These are phyloP conservation scores for Ophiostoma montium DNA, from an alignment of 2,329 filamentous ascomycete species.

Conservation along the genomic window DNA sequence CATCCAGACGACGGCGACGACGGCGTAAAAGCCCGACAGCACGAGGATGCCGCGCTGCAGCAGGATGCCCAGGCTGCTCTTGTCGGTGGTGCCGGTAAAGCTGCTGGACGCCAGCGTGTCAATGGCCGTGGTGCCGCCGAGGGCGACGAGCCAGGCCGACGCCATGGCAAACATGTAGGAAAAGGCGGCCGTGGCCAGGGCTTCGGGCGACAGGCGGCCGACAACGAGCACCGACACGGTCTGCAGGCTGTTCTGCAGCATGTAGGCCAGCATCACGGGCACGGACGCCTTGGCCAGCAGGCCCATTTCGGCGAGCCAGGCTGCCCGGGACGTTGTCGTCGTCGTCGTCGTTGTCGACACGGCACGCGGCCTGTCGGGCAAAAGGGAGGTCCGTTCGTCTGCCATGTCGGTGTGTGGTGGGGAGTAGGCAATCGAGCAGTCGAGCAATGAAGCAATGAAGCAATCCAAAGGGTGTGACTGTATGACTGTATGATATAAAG, in stretches of 20 bases:
- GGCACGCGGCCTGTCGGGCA: background rate
- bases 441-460: background rate
- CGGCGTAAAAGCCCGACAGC: conserved; percentile 55
- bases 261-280: conserved; percentile 73
- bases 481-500: background rate
- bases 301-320: conserved; percentile 46
- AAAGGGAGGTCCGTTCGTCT: conserved; percentile 9
- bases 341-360: background rate
- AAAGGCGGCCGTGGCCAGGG: conserved; percentile 69
- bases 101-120: conserved; percentile 73
- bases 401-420: background rate
- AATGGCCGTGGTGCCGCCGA: conserved; percentile 74
- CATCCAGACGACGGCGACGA: conserved; percentile 60
- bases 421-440: background rate
- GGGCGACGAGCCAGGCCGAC: conserved; percentile 72
- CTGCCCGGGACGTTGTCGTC: background rate
- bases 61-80: conserved; percentile 63
- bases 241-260: conserved; percentile 73
- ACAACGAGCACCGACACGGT: conserved; percentile 71
- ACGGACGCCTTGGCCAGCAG: conserved; percentile 54
- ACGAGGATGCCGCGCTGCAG: conserved; percentile 65
- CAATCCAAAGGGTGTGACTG: background rate
- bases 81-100: conserved; percentile 69
- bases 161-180: conserved; percentile 92
- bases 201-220: conserved; percentile 64